These are phyloP conservation scores for Fusarium sterilihyphosum DNA, from an alignment of 2,329 filamentous ascomycete species.

Conservation along the genomic window DNA sequence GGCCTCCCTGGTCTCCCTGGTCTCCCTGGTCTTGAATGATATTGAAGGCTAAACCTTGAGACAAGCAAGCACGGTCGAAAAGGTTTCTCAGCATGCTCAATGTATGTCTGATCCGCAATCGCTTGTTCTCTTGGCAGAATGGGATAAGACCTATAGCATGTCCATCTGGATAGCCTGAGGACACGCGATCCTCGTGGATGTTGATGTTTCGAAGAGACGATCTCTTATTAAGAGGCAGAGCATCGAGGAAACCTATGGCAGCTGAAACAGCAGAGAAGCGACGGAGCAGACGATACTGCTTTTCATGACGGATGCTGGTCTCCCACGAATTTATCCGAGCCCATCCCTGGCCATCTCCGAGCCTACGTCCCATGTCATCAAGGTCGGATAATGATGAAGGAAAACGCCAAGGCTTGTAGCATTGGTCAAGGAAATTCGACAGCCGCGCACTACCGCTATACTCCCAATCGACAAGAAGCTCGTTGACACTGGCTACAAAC, in stretches of 20 bases:
- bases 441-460: not conserved
- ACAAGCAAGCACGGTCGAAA: not conserved
- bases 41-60: rapidly evolving
- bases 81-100: not conserved
- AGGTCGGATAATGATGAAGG: not conserved
- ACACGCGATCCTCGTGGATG: not conserved
- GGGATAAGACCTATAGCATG: not conserved
- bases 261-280: not conserved
- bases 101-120: not conserved
- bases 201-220: not conserved
- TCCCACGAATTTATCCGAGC: not conserved
- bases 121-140: not conserved
- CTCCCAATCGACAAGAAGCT: rapidly evolving
- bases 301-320: not conserved
- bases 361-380: not conserved
- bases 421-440: not conserved
- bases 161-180: not conserved
- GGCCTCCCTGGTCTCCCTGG: no score
- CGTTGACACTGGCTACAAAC: rapidly evolving
- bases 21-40: not conserved
- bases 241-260: not conserved
- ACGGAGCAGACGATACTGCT: not conserved
- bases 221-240: not conserved
- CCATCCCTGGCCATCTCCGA: not conserved
- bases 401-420: not conserved